Evolutionary conservation across 139 green algal species (phyloP).

Genomic region (Eudorina sp.): DNA sequence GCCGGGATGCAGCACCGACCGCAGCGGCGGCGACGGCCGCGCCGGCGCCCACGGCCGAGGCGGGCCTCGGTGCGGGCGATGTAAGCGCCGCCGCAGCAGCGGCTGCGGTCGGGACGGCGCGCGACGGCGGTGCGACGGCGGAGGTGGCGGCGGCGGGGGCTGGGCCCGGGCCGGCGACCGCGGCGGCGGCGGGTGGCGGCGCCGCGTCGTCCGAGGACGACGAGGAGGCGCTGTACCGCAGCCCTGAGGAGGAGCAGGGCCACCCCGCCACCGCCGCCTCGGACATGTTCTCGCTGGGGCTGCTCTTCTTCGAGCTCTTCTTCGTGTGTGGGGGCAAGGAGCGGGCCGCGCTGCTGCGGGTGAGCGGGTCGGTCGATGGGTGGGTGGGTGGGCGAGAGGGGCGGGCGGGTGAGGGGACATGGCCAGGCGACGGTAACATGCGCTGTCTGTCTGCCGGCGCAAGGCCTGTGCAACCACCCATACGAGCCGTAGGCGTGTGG

Average conservation of each 20-base stretch:
- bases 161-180: too few relatives aligned
- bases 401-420: background rate
- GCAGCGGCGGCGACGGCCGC: too few relatives aligned
- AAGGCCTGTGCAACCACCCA: too few relatives aligned
- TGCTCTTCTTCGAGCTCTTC: slow-evolving; percentile 84
- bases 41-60: background rate
- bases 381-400: too few relatives aligned
- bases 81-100: background rate
- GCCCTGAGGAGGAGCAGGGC: slow-evolving; percentile 70
- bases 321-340: slow-evolving; percentile 11
- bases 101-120: background rate
- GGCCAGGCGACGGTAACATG: too few relatives aligned
- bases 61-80: too few relatives aligned
- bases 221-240: slow-evolving; percentile 64
- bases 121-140: background rate
- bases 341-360: slow-evolving; percentile 12
- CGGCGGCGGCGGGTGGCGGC: background rate
- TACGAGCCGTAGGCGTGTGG: too few relatives aligned
- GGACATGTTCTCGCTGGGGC: slow-evolving; percentile 69
- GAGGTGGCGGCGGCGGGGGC: background rate
- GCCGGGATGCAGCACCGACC: too few relatives aligned
- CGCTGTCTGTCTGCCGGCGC: too few relatives aligned
- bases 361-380: too few relatives aligned
- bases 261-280: background rate
- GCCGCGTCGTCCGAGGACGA: background rate